Evolutionary conservation across 768 basidiomycete genomes (phyloP).

Genomic region (Scleroderma citrinum): DNA sequence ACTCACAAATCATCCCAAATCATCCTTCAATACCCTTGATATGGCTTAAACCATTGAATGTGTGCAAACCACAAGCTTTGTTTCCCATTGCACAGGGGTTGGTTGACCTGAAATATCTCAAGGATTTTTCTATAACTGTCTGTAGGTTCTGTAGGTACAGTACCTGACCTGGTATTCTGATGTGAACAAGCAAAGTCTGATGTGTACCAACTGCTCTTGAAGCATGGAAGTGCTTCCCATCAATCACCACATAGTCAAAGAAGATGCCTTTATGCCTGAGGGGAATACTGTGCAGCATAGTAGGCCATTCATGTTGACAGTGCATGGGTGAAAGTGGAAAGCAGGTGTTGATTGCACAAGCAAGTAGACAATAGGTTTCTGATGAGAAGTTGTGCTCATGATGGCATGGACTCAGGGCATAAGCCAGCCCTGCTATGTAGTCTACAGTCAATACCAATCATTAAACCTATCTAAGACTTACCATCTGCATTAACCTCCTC

Average conservation of each 20-base stretch:
- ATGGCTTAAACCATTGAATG: slow-evolving; percentile 3
- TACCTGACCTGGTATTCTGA: not conserved
- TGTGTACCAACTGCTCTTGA: not conserved
- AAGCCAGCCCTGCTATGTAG: not conserved
- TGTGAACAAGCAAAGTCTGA: not conserved
- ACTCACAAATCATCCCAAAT: not conserved
- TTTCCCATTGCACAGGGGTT: not conserved
- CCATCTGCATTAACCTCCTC: slow-evolving; percentile 17
- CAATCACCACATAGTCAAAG: not conserved
- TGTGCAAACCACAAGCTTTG: not conserved
- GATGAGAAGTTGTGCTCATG: not conserved
- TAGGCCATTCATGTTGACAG: not conserved
- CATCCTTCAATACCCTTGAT: not conserved
- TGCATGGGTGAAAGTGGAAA: slow-evolving; percentile 1
- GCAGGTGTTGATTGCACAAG: not conserved
- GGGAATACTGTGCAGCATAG: not conserved
- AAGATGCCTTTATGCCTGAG: not conserved
- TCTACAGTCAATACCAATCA: not conserved
- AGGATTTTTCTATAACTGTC: not conserved
- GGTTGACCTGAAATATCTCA: slow-evolving; percentile 1
- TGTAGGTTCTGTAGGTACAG: no score
- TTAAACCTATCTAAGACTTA: not conserved
- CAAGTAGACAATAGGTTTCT: not conserved
- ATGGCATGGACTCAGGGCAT: slow-evolving; percentile 2
- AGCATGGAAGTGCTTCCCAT: not conserved